Evolutionary conservation across 2,329 filamentous ascomycete species (phyloP).

Genomic region (Aspergillus brasiliensis): DNA sequence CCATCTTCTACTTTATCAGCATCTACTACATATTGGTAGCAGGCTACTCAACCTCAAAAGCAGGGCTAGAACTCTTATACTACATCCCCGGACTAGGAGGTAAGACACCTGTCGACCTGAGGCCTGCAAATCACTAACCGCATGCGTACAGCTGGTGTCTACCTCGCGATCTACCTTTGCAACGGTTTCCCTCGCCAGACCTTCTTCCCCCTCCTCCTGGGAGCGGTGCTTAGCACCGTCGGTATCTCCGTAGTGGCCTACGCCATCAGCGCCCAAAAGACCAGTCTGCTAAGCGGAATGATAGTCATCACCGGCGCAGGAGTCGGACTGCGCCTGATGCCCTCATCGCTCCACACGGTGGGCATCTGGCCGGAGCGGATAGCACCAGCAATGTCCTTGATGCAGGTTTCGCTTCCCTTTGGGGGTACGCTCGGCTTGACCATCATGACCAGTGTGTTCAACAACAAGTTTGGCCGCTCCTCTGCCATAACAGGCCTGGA

Average conservation of each 20-base stretch:
- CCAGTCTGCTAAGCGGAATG: constrained; percentile 63
- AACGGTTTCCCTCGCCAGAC: constrained; percentile 66
- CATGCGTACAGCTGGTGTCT: constrained; percentile 52
- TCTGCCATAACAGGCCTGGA: constrained; percentile 32
- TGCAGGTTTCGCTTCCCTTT: constrained; percentile 62
- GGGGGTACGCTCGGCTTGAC: constrained; percentile 67
- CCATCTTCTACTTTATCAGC: constrained; percentile 68
- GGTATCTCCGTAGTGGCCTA: constrained; percentile 62
- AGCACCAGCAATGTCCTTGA: constrained; percentile 61
- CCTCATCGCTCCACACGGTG: constrained; percentile 62
- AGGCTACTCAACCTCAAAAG: constrained; percentile 52
- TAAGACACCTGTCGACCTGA: constrained; percentile 29
- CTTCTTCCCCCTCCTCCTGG: constrained; percentile 59
- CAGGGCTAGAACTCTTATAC: constrained; percentile 62
- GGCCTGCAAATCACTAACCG: neutral
- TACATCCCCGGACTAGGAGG: constrained; percentile 65
- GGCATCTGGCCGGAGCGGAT: constrained; percentile 63
- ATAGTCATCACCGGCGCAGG: constrained; percentile 66
- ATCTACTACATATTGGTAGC: constrained; percentile 68
- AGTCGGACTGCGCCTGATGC: constrained; percentile 67
- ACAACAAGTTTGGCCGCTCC: constrained; percentile 53
- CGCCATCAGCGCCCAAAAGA: constrained; percentile 55
- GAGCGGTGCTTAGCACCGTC: constrained; percentile 58
- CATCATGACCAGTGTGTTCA: constrained; percentile 70
- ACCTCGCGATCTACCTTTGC: constrained; percentile 59